Evolutionary conservation across 768 basidiomycete genomes (phyloP).

Genomic region (Tubosaeta sp.): DNA sequence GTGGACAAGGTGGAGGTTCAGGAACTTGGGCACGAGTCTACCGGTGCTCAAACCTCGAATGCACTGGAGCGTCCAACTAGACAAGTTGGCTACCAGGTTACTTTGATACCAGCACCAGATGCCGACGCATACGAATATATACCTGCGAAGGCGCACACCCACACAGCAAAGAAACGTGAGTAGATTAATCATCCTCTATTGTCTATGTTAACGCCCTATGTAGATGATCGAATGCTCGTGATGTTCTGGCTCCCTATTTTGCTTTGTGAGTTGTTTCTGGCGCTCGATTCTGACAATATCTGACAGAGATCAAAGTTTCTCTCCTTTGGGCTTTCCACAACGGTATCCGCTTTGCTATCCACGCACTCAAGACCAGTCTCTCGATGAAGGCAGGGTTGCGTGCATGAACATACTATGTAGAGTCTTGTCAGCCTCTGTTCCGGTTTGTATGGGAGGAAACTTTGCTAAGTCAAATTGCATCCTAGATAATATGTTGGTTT

Average conservation of each 20-base stretch:
- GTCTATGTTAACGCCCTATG: conserved; percentile 1
- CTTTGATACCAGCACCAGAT: conserved; percentile 58
- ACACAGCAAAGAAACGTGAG: conserved; percentile 63
- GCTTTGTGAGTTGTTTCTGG: conserved; percentile 51
- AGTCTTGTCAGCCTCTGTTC: conserved; percentile 3
- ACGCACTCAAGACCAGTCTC: conserved; percentile 44
- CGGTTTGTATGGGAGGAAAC: not conserved
- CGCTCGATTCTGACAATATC: not conserved
- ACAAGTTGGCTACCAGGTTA: conserved; percentile 45
- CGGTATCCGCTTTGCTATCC: conserved; percentile 49
- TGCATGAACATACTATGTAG: conserved; percentile 17
- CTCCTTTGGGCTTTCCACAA: conserved; percentile 58
- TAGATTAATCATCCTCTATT: not conserved
- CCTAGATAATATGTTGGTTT: conserved; percentile 3
- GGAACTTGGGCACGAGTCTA: conserved; percentile 8
- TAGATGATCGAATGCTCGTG: conserved; percentile 82
- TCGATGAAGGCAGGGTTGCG: conserved; percentile 42
- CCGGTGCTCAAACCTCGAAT: conserved; percentile 21
- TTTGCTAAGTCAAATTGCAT: not conserved
- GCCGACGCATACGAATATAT: conserved; percentile 65
- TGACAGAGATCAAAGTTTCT: conserved; percentile 38
- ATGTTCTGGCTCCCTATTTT: conserved; percentile 87
- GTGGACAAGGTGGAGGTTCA: conserved; percentile 2
- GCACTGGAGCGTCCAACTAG: conserved; percentile 33
- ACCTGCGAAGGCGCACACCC: conserved; percentile 41